Conservation (phyloP, 1,139 yeast genomes). For the Arxiozyma bovina region DNA sequence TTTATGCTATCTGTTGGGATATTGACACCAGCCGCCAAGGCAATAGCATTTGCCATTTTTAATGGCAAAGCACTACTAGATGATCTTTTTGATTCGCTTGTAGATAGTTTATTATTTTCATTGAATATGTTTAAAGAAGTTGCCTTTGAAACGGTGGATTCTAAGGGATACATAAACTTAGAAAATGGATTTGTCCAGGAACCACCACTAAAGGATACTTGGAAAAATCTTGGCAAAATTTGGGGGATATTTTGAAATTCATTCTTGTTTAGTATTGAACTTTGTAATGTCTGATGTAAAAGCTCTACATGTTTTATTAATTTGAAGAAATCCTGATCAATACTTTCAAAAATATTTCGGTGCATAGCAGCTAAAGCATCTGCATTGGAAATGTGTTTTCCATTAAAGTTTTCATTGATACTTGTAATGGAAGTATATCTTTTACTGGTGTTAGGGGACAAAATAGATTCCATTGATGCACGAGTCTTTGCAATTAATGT, state of each 20-base stretch:
- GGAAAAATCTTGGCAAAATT: conserved; percentile 56
- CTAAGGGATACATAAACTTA: conserved; percentile 24
- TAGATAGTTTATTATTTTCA: conserved; percentile 3
- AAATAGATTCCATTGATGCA: conserved; percentile 3
- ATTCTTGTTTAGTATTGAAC: conserved; percentile 21
- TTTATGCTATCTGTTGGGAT: conserved; percentile 1
- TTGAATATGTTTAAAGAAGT: background rate
- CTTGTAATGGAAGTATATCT: conserved; percentile 6
- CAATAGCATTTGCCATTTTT: conserved; percentile 21
- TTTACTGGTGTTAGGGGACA: background rate
- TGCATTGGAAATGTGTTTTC: background rate
- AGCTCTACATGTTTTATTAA: conserved; percentile 13
- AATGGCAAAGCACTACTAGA: conserved; percentile 13
- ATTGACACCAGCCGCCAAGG: conserved; percentile 16
- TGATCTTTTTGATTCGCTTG: background rate
- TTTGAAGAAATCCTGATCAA: conserved; percentile 17
- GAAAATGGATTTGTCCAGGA: conserved; percentile 61
- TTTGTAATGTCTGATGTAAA: conserved; percentile 13
- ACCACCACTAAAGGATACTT: conserved; percentile 61
- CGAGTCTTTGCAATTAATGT: conserved; percentile 13
- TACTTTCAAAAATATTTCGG: conserved; percentile 9
- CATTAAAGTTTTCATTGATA: background rate
- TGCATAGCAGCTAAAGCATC: background rate
- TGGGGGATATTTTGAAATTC: conserved; percentile 43
- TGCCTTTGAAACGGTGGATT: conserved; percentile 2